These are phyloP conservation scores for Crucibulum laeve DNA, from an alignment of 768 basidiomycete species.

Conservation along the genomic window DNA sequence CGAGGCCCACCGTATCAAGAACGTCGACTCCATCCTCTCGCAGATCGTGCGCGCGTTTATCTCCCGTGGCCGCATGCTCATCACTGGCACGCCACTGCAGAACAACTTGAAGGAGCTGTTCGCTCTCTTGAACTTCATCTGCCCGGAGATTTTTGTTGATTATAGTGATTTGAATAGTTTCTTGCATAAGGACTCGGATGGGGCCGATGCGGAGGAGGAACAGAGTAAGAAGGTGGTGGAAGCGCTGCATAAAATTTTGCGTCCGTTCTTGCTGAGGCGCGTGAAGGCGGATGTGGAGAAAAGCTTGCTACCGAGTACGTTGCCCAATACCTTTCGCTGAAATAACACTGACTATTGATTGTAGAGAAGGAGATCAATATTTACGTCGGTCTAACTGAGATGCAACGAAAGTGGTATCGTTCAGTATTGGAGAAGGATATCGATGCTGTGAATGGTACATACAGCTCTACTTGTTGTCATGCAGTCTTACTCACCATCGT, in stretches of 20 bases:
- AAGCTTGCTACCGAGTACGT: slow-evolving; percentile 79
- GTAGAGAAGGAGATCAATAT: slow-evolving; percentile 98
- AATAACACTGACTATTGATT: slow-evolving; percentile 2
- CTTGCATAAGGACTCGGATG: slow-evolving; percentile 81
- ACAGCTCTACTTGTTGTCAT: neutral
- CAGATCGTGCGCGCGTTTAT: slow-evolving; percentile 92
- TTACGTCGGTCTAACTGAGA: slow-evolving; percentile 93
- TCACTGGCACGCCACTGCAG: slow-evolving; percentile 95
- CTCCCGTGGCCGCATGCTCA: slow-evolving; percentile 85
- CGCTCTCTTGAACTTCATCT: slow-evolving; percentile 90
- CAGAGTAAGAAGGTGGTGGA: slow-evolving; percentile 92
- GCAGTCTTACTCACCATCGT: neutral
- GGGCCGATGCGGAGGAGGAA: slow-evolving; percentile 69
- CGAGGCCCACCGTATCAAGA: slow-evolving; percentile 99
- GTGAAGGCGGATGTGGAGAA: slow-evolving; percentile 99
- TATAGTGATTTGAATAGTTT: slow-evolving; percentile 91
- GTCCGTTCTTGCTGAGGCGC: slow-evolving; percentile 89
- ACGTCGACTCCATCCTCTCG: slow-evolving; percentile 91
- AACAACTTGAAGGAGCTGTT: slow-evolving; percentile 97
- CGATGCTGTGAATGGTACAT: slow-evolving; percentile 90
- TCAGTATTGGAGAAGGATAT: slow-evolving; percentile 97
- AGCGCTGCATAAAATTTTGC: slow-evolving; percentile 92
- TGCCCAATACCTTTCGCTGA: neutral
- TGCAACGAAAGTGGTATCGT: slow-evolving; percentile 99
- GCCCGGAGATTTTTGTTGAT: slow-evolving; percentile 92